These are phyloP conservation scores for Cladophialophora yegresii DNA, from an alignment of 2,329 filamentous ascomycete species.

Conservation along the genomic window DNA sequence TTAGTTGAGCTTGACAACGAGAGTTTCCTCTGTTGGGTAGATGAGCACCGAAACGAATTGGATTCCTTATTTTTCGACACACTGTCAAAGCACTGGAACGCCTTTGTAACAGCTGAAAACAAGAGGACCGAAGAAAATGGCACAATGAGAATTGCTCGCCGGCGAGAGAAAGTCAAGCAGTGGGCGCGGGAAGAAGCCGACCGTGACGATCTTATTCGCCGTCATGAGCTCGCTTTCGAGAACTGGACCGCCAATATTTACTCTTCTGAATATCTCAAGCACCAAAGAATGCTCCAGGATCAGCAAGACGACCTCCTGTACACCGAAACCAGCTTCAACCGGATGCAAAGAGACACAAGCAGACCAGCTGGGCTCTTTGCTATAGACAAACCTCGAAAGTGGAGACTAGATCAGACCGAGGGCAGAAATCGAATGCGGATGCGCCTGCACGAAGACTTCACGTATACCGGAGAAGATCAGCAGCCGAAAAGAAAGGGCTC, in stretches of 20 bases:
- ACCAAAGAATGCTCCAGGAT: constrained; percentile 85
- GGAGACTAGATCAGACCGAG: constrained; percentile 94
- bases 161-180: constrained; percentile 77
- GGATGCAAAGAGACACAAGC: constrained; percentile 74
- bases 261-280: constrained; percentile 85
- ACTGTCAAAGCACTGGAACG: constrained; percentile 81
- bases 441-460: constrained; percentile 73
- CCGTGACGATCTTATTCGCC: constrained; percentile 70
- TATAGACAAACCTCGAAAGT: constrained; percentile 65
- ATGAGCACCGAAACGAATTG: constrained; percentile 74
- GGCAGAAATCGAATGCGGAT: constrained; percentile 93
- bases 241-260: constrained; percentile 97
- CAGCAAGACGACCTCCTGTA: constrained; percentile 87
- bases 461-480: constrained; percentile 55
- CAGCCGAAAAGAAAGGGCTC: constrained; percentile 79
- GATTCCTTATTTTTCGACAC: constrained; percentile 80
- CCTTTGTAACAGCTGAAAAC: constrained; percentile 82
- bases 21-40: constrained; percentile 84
- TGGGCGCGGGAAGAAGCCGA: constrained; percentile 73
- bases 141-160: constrained; percentile 67
- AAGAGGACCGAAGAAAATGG: constrained; percentile 74
- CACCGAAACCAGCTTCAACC: constrained; percentile 71
- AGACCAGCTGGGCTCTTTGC: constrained; percentile 81
- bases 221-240: constrained; percentile 82
- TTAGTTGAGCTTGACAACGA: constrained; percentile 87